Evolutionary conservation across 2,329 filamentous ascomycete species (phyloP), one percentile per base, ranked within the genome.

Genomic region (Aspergillus fijiensis): DNA sequence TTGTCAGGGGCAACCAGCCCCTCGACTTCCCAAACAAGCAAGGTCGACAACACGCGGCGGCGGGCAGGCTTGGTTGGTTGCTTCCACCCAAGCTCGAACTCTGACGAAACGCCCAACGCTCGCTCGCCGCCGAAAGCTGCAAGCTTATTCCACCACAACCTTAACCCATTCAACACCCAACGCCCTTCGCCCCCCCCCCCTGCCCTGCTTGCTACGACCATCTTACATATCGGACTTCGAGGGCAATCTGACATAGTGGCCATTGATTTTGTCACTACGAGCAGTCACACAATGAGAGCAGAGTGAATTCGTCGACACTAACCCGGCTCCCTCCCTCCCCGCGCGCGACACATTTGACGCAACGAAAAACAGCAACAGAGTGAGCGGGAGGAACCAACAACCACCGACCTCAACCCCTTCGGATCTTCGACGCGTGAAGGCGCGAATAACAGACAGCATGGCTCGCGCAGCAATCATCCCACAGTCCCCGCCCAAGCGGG

Each of bases 391-490:
- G 12, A 29, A 25, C 27, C 49, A 16, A 25, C 11, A 27, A 25
- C 19, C 23, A 12, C 14, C 2, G 33, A 35, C 14, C 23, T 39
- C 19, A 19, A 5, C 10, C 16, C 29, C 10, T 47, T 33, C 39
- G 7, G 7, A 21, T 9, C 25, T 31, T 5, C 39, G 16, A 19
- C 52, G 25, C 35, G n/a, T 19, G 14, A 29, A 12, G 45, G 21
- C 29, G 23, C 25, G 31, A 10, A 19, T 31, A 31, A 10, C 39
- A 23, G 25, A 23, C 39, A 64, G 7, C 48, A 70, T 70, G 68
- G 68, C 68, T 57, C 66, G 68, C 55, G 68, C 68, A 50, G 68
- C 68, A 45, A 59, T 68, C 35, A 70, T 70, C 21, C 68, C 68
- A 16, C 55, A 58, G n/a, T 63, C 62, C 10, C 59, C 67, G 10